Evolutionary conservation across 176 grass and related monocot species (phyloP), one percentile per base, ranked within the genome.

Genomic region (Melocanna baccifera): DNA sequence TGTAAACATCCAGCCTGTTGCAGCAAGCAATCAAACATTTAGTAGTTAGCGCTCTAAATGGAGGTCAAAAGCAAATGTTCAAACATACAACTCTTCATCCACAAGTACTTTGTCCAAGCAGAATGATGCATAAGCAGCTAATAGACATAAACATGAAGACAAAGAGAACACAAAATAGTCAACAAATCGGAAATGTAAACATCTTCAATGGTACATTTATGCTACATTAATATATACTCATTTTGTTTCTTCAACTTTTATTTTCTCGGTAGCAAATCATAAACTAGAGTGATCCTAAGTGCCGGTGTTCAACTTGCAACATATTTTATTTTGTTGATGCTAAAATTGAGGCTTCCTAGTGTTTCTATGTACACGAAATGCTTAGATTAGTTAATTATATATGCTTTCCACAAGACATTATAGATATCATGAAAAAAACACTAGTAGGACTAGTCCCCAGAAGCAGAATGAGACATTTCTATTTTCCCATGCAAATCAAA

Each of bases 1-100:
- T 99, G 71, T 99, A 99, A 41, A 99, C 97, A 86, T 99, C 97
- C 86, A 99, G 68, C 97, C 97, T 99, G 86, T 89, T 99, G 83
- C 68, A 73, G 78, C 51, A 88, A 77, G 67, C 36, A 62, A 58
- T 37, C 9, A 84, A 73, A 74, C n/a, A n/a, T n/a, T n/a, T n/a
- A n/a, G n/a, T n/a, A n/a, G n/a, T n/a, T n/a, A n/a, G n/a, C n/a
- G n/a, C n/a, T n/a, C n/a, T n/a, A n/a, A n/a, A n/a, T n/a, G n/a
- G n/a, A n/a, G n/a, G n/a, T n/a, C n/a, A 57, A n/a, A 79, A 36
- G 25, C 5, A 63, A 28, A 41, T 23, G 48, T 36, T 57, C 10
- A 59, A 39, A 48, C 39, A 80, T 55, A 73, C 20, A 78, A 79
- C 32, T 73, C 41, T 78, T 53, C 58, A 46, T 46, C 15, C 67